Conservation (phyloP, 2,329 filamentous ascomycete species). For the Fusarium sp. region DNA sequence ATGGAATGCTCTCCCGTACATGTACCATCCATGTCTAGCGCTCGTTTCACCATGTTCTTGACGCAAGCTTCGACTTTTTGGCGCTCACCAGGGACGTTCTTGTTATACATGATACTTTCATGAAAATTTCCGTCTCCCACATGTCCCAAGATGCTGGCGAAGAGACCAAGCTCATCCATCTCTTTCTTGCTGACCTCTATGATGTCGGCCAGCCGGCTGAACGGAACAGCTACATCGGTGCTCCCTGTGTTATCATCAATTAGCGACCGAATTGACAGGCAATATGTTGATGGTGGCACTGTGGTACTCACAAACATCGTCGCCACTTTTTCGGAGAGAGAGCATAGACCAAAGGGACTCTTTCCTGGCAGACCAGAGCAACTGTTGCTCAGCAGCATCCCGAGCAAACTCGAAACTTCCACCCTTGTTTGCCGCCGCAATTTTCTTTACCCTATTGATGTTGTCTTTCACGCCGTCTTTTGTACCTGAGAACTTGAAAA, state of each 20-base stretch:
- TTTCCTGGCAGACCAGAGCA: slow-evolving; percentile 84
- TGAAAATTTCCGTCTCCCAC: slow-evolving; percentile 97
- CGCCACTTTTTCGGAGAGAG: slow-evolving; percentile 70
- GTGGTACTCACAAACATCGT: slow-evolving; percentile 70
- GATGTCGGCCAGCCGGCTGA: slow-evolving; percentile 78
- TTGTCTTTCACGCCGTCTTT: slow-evolving; percentile 82
- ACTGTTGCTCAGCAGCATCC: slow-evolving; percentile 74
- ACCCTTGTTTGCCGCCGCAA: slow-evolving; percentile 72
- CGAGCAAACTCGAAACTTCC: slow-evolving; percentile 81
- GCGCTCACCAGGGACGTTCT: slow-evolving; percentile 72
- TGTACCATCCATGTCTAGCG: slow-evolving; percentile 92
- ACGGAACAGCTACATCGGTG: slow-evolving; percentile 85
- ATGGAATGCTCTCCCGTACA: slow-evolving; percentile 91
- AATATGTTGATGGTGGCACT: neutral
- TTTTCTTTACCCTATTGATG: slow-evolving; percentile 72
- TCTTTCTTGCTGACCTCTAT: slow-evolving; percentile 88
- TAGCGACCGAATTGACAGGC: neutral
- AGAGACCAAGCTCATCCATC: slow-evolving; percentile 85
- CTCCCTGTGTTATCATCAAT: slow-evolving; percentile 61
- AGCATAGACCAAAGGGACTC: slow-evolving; percentile 88
- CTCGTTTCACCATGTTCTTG: slow-evolving; percentile 89
- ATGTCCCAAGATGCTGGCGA: slow-evolving; percentile 88
- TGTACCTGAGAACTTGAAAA: slow-evolving; percentile 88
- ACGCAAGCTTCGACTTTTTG: slow-evolving; percentile 83
- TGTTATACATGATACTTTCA: slow-evolving; percentile 89